These are phyloP conservation scores for Mycena vulgaris DNA, from an alignment of 768 basidiomycete species.

Conservation along the genomic window DNA sequence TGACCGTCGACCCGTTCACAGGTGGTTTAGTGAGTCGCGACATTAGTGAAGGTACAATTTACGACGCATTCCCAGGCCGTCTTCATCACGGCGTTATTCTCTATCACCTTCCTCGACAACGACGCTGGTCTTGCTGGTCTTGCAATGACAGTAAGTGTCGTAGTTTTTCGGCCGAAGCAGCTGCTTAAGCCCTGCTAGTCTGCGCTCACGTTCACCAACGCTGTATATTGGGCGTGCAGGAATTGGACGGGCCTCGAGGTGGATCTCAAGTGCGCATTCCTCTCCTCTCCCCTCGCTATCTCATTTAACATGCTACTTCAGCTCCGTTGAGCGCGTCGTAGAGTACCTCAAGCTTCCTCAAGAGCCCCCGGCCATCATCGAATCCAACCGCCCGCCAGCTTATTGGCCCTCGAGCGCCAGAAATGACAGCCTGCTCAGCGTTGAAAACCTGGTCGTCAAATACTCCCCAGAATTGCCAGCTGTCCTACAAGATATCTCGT, in stretches of 20 bases:
- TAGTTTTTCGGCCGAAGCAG: neutral
- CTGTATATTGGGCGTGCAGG: constrained; percentile 45
- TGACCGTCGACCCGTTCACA: neutral
- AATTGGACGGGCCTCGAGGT: constrained; percentile 62
- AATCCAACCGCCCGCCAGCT: constrained; percentile 84
- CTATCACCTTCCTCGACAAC: constrained; percentile 62
- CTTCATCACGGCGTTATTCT: constrained; percentile 71
- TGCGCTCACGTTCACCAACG: constrained; percentile 45
- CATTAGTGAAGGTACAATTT: too few relatives aligned
- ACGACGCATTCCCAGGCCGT: constrained; percentile 54
- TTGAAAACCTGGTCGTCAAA: constrained; percentile 85
- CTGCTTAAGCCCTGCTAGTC: constrained; percentile 43
- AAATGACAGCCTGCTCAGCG: constrained; percentile 70
- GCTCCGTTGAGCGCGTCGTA: constrained; percentile 91
- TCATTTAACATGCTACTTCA: constrained; percentile 42
- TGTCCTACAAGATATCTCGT: constrained; percentile 85
- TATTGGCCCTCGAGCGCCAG: constrained; percentile 91
- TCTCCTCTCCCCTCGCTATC: neutral
- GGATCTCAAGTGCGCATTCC: constrained; percentile 64
- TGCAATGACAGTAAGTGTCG: constrained; percentile 63
- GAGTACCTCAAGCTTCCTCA: constrained; percentile 94
- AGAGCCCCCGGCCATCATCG: constrained; percentile 85
- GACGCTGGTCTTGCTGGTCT: constrained; percentile 63
- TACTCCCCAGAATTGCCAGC: constrained; percentile 90
- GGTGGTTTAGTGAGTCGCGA: constrained; percentile 26